Evolutionary conservation across 768 basidiomycete species (phyloP).

Genomic region (Pleurotus djamor): DNA sequence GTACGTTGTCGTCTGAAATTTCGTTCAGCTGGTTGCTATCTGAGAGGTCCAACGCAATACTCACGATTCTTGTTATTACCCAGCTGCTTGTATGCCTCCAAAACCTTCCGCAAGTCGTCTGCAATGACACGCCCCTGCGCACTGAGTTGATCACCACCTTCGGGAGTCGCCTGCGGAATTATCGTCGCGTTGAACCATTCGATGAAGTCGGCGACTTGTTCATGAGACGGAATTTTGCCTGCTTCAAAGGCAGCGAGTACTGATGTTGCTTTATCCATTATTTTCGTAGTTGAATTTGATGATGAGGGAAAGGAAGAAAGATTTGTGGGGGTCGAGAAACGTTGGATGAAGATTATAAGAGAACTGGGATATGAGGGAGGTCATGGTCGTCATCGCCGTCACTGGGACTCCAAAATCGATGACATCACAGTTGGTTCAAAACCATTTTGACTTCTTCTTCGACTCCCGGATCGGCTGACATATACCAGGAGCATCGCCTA

Average conservation of each 20-base stretch:
- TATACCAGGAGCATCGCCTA: too few relatives aligned
- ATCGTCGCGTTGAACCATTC: slow-evolving; percentile 53
- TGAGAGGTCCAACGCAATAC: too few relatives aligned
- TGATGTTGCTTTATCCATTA: slow-evolving; percentile 64
- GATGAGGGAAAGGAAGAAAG: background rate
- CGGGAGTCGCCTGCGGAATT: slow-evolving; percentile 42
- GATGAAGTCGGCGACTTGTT: slow-evolving; percentile 51
- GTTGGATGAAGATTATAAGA: background rate
- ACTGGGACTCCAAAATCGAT: background rate
- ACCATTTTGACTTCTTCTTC: too few relatives aligned
- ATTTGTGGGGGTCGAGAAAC: background rate
- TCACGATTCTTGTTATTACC: slow-evolving; percentile 57
- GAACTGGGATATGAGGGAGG: background rate
- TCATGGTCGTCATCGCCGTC: background rate
- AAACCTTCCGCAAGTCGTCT: slow-evolving; percentile 43
- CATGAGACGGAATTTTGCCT: slow-evolving; percentile 65
- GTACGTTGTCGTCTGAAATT: slow-evolving; percentile 62
- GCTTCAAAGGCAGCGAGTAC: slow-evolving; percentile 67
- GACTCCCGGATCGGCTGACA: too few relatives aligned
- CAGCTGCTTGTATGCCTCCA: slow-evolving; percentile 58
- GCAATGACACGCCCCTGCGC: slow-evolving; percentile 53
- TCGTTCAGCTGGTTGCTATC: too few relatives aligned
- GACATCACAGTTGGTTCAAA: too few relatives aligned
- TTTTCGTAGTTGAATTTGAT: background rate
- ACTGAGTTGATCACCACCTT: slow-evolving; percentile 42